Evolutionary conservation across 2,329 filamentous ascomycete genomes (phyloP).

Genomic region (Fonsecaea nubica): DNA sequence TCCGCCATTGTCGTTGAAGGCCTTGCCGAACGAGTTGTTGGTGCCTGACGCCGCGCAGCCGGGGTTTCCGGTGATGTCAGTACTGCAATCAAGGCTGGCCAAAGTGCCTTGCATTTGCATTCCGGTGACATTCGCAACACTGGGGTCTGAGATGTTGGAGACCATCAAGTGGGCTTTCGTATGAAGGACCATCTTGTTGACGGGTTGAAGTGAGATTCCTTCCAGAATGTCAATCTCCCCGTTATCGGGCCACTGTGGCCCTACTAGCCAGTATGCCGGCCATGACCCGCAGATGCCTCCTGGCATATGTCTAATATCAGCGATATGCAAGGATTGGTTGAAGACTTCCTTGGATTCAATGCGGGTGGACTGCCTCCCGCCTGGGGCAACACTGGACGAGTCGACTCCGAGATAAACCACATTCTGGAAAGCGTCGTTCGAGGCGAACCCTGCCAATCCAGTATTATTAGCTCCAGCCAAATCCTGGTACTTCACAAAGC

Average conservation of each 20-base stretch:
- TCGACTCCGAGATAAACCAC: constrained; percentile 56
- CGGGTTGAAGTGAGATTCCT: constrained; percentile 54
- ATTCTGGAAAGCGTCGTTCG: constrained; percentile 41
- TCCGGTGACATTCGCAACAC: constrained; percentile 44
- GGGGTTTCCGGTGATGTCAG: constrained; percentile 42
- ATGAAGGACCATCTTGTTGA: constrained; percentile 56
- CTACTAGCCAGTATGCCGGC: constrained; percentile 57
- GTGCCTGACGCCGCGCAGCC: constrained; percentile 50
- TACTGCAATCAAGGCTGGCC: constrained; percentile 44
- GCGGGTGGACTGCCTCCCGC: constrained; percentile 52
- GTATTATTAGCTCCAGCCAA: constrained; percentile 47
- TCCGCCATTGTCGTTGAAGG: constrained; percentile 59
- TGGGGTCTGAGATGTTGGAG: constrained; percentile 40
- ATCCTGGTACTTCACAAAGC: constrained; percentile 58
- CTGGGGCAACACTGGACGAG: constrained; percentile 43
- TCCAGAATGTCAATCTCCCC: constrained; percentile 62
- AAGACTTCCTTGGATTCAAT: constrained; percentile 53
- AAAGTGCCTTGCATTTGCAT: constrained; percentile 15
- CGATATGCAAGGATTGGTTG: constrained; percentile 53
- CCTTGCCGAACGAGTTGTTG: constrained; percentile 54
- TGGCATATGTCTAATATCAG: constrained; percentile 57
- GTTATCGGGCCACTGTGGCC: constrained; percentile 48
- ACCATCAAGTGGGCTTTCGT: constrained; percentile 54
- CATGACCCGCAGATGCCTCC: constrained; percentile 56
- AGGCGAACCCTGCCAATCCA: constrained; percentile 42